These are phyloP conservation scores for Rutstroemia sp. DNA, from an alignment of 2,329 filamentous ascomycete species.

Conservation along the genomic window DNA sequence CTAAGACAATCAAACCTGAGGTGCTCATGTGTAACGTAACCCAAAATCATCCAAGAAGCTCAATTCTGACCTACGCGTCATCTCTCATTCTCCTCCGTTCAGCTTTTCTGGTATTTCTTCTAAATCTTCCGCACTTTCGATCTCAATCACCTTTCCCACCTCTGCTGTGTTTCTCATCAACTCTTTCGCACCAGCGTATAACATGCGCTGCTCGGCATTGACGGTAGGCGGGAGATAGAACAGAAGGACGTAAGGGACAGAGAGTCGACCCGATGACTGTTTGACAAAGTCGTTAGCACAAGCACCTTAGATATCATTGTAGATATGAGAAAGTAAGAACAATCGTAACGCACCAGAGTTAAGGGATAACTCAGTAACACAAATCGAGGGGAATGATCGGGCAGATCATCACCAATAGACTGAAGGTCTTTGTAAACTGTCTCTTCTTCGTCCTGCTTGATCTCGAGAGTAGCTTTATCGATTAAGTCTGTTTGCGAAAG, in stretches of 20 bases:
- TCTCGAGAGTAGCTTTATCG: constrained; percentile 84
- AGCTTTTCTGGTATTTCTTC: constrained; percentile 70
- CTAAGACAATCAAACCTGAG: too few relatives aligned
- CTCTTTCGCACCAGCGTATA: constrained; percentile 94
- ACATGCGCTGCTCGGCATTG: constrained; percentile 81
- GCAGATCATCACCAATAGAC: constrained; percentile 79
- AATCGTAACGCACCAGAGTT: constrained; percentile 57
- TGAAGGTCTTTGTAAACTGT: constrained; percentile 72
- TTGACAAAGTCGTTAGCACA: not conserved
- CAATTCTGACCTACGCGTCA: not conserved
- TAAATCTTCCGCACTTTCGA: constrained; percentile 73
- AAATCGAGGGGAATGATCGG: constrained; percentile 85
- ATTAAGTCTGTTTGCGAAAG: constrained; percentile 60
- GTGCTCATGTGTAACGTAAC: not conserved
- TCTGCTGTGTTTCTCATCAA: constrained; percentile 89
- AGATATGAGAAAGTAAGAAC: not conserved
- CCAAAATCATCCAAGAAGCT: not conserved
- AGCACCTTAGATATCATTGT: not conserved
- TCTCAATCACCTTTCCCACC: constrained; percentile 80
- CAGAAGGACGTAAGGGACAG: constrained; percentile 88
- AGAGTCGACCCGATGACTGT: constrained; percentile 72
- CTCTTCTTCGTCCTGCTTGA: constrained; percentile 72
- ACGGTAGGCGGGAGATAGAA: constrained; percentile 93
- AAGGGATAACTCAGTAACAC: constrained; percentile 86
- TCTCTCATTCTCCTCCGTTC: constrained; percentile 19